These are phyloP conservation scores for Pythium myriotylum DNA, from an alignment of 352 stramenopile species.

Conservation along the genomic window DNA sequence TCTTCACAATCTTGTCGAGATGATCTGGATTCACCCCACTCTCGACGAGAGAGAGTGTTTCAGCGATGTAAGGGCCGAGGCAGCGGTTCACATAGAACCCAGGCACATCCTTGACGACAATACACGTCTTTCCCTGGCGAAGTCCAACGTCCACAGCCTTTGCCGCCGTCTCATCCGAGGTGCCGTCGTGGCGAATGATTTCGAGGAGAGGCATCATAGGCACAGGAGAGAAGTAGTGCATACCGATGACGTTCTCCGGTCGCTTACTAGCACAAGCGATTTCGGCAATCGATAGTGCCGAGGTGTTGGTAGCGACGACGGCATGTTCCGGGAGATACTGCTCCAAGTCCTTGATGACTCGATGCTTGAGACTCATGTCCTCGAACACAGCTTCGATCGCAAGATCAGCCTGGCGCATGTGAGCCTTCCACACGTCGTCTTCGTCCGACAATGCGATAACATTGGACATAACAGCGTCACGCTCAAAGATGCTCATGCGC, in stretches of 20 bases:
- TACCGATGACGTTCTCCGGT: conserved; percentile 94
- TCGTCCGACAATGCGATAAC: conserved; percentile 94
- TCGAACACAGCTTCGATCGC: conserved; percentile 99
- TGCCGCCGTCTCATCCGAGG: conserved; percentile 86
- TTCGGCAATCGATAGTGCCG: conserved; percentile 94
- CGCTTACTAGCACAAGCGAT: conserved; percentile 90
- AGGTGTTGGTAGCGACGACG: conserved; percentile 98
- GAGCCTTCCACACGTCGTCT: conserved; percentile 88
- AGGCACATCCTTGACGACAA: conserved; percentile 98
- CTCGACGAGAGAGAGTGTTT: conserved; percentile 91
- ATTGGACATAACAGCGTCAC: conserved; percentile 90
- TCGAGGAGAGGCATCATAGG: conserved; percentile 98
- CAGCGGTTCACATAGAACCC: conserved; percentile 99
- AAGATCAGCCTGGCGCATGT: conserved; percentile 94
- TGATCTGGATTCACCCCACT: conserved; percentile 93
- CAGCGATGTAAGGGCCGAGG: conserved; percentile 94
- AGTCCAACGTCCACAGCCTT: conserved; percentile 95
- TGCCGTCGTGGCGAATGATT: conserved; percentile 96
- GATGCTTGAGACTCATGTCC: conserved; percentile 96
- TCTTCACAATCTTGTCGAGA: conserved; percentile 95
- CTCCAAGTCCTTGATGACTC: conserved; percentile 94
- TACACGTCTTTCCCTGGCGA: conserved; percentile 98
- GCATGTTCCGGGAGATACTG: conserved; percentile 92
- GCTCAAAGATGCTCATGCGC: conserved; percentile 91
- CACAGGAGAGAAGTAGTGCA: conserved; percentile 99